A percentile compares a stretch with the other conserved stretches of the same genome.
These are phyloP conservation scores for Stylonectria norvegica DNA, from an alignment of 2,329 filamentous ascomycete species.

Conservation along the genomic window DNA sequence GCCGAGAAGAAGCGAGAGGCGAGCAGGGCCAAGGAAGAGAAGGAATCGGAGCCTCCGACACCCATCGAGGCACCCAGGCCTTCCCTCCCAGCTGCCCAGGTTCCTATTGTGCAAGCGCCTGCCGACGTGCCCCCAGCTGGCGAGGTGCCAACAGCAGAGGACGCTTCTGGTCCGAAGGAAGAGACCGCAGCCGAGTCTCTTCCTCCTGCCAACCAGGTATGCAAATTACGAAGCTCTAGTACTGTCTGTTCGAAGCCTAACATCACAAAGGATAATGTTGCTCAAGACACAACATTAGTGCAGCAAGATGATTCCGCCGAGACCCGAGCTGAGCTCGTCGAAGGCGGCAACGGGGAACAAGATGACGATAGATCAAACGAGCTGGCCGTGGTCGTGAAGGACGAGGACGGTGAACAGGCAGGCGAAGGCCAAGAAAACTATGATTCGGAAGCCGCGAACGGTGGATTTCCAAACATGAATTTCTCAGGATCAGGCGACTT, in stretches of 20 bases:
- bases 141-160: conserved; percentile 8
- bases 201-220: conserved; percentile 18
- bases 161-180: conserved; percentile 6
- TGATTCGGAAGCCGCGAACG: conserved; percentile 40
- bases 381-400: conserved; percentile 15
- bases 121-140: conserved; percentile 5
- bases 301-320: conserved; percentile 14
- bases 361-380: conserved; percentile 19
- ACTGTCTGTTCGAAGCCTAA: conserved; percentile 2
- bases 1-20: conserved; percentile 85
- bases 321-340: conserved; percentile 9
- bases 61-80: conserved; percentile 41
- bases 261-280: not conserved
- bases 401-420: conserved; percentile 28
- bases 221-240: not conserved
- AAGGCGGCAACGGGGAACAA: conserved; percentile 14
- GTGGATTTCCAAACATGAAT: conserved; percentile 55
- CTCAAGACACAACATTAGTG: conserved; percentile 5
- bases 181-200: conserved; percentile 5
- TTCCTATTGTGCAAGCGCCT: conserved; percentile 17
- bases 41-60: conserved; percentile 38
- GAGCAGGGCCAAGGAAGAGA: conserved; percentile 49
- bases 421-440: conserved; percentile 32
- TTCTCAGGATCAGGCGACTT: conserved; percentile 62
- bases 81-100: conserved; percentile 26